Base-by-base conservation (phyloP, 331 rosid genomes). In the Ulmus americana region DNA sequence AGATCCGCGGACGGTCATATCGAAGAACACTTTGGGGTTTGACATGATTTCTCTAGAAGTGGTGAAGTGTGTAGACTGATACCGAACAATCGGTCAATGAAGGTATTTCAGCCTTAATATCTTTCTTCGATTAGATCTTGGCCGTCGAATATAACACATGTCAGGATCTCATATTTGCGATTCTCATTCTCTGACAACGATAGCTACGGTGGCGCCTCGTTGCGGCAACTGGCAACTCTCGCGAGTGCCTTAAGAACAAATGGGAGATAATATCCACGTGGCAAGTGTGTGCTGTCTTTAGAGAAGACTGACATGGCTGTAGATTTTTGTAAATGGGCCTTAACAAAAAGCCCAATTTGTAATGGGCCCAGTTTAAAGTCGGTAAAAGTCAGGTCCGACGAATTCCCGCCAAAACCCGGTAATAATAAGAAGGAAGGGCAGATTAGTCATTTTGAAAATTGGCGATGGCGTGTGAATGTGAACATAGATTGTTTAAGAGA, bases 1-100 rank as follows among this genome's bases (percentile, higher is more conserved):
- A 13, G 74, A 66, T 60, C 81, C 86, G 7, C 91, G 95, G 70
- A 90, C 41, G 0, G 82, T 42, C 83, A 90, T 82, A 50, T 90
- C 97, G 22, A 90, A 90, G 82, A 63, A 90, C 0, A 87, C 97
- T 81, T 38, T 85, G 16, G 97, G 91, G 70, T 90, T 90, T 6
- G 73, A 63, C 86, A 76, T 89, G 7, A 39, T 55, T 49, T 16
- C 11, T 20, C 22, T 16, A 15, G 1, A 14, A 16, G 3, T 51
- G 56, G 8, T 0, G 8, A 51, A 1, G 22, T 6, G 7, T 0
- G 13, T 53, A 8, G 6, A 8, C 18, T 18, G 39, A 53, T 8
- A 8, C 58, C 4, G 58, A 10, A n/a, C 18, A 16, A 15, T 14
- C 10, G 20, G 13, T 28, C 13, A 3, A 1, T 0, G 22, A 11